Percentiles rank a stretch among this genome's conserved stretches.
phyloP scores from a whole-genome alignment of 768 basidiomycete species.

The Tricholomella constricta region DNA sequence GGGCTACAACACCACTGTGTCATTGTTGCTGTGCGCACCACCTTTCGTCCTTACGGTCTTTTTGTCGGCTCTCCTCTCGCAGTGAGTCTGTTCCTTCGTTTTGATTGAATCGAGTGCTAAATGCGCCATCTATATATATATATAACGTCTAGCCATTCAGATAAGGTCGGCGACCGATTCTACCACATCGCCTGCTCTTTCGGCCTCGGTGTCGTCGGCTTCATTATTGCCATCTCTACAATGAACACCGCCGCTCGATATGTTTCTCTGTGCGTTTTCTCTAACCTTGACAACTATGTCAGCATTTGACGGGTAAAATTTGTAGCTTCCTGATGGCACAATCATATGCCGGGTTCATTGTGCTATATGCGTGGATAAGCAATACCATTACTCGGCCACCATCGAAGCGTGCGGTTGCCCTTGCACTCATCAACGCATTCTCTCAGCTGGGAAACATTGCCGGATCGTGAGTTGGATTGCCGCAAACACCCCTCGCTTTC shows the following conservation, averaged over 20 bases:
- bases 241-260: slow-evolving; percentile 66
- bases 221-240: slow-evolving; percentile 63
- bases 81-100: slow-evolving; percentile 32
- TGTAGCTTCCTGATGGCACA: slow-evolving; percentile 76
- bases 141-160: slow-evolving; percentile 59
- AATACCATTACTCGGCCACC: slow-evolving; percentile 61
- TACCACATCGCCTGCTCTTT: slow-evolving; percentile 61
- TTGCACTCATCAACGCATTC: slow-evolving; percentile 82
- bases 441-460: slow-evolving; percentile 83
- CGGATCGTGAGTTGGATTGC: slow-evolving; percentile 62
- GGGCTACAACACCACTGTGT: slow-evolving; percentile 63
- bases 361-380: slow-evolving; percentile 57
- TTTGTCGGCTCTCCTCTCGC: slow-evolving; percentile 52
- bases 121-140: background rate
- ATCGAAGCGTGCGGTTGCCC: slow-evolving; percentile 85
- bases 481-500: background rate
- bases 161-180: slow-evolving; percentile 69
- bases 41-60: slow-evolving; percentile 70
- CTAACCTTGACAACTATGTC: background rate
- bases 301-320: background rate
- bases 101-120: background rate
- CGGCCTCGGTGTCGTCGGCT: slow-evolving; percentile 64
- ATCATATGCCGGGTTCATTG: slow-evolving; percentile 71
- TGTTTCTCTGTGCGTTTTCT: slow-evolving; percentile 52
- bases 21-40: slow-evolving; percentile 55